phyloP scores from a whole-genome alignment of 306 rosid genomes.

The Erythrophleum fordii region DNA sequence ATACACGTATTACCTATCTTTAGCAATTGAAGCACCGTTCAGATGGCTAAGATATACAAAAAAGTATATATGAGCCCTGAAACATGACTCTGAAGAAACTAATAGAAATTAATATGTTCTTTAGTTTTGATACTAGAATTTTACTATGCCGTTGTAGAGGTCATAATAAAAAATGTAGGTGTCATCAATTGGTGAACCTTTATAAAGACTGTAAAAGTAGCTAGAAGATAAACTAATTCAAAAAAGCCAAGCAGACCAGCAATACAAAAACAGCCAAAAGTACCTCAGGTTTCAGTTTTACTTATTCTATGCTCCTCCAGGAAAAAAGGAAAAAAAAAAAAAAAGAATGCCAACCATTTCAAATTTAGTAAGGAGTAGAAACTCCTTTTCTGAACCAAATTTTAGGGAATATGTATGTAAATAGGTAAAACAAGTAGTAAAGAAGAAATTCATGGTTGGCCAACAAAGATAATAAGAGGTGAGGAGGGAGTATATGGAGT shows the following conservation, averaged over 20 bases:
- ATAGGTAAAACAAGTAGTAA: constrained; percentile 32
- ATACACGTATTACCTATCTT: constrained; percentile 10
- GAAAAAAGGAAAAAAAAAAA: no score
- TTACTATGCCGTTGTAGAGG: neutral
- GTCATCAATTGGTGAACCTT: constrained; percentile 40
- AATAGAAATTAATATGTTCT: constrained; percentile 1
- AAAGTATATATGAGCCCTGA: constrained; percentile 7
- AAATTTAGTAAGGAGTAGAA: constrained; percentile 24
- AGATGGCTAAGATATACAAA: neutral
- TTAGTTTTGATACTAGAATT: constrained; percentile 4
- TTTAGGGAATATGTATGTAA: neutral
- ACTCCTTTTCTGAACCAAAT: constrained; percentile 26
- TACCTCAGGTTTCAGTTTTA: constrained; percentile 26
- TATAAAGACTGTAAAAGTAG: neutral
- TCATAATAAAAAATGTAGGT: constrained; percentile 10
- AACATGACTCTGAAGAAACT: constrained; percentile 21
- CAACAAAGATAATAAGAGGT: constrained; percentile 50
- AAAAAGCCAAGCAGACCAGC: constrained; percentile 23
- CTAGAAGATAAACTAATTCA: constrained; percentile 16
- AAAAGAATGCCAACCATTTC: constrained; percentile 27
- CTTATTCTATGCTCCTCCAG: constrained; percentile 20
- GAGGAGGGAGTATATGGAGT: constrained; percentile 19
- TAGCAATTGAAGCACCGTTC: neutral
- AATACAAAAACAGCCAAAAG: constrained; percentile 38
- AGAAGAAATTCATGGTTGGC: constrained; percentile 46